Conservation (phyloP, 106 monocot species). For the Allium cepa region DNA sequence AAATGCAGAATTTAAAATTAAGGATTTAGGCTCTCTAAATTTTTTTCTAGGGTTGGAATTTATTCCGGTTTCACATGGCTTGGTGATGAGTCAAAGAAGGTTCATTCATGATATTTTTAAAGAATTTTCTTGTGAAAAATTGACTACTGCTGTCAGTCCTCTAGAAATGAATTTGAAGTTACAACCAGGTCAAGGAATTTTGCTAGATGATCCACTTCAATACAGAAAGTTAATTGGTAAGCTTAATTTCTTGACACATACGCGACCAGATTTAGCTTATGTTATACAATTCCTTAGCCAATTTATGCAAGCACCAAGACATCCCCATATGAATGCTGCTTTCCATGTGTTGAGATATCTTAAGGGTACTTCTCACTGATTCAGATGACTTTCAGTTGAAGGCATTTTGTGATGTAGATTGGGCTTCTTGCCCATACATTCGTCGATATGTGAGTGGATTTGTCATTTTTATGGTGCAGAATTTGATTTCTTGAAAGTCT, state of each 20-base stretch:
- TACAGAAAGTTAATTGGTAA: conserved; percentile 3
- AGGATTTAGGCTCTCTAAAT: not conserved
- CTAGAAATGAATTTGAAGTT: not conserved
- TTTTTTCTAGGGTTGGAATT: conserved; percentile 12
- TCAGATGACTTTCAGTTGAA: not conserved
- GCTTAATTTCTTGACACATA: conserved; percentile 3
- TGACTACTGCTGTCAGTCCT: not conserved
- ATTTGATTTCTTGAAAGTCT: conserved; percentile 6
- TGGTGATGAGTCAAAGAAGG: not conserved
- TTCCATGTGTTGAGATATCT: not conserved
- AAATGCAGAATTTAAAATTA: not conserved
- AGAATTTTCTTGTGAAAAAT: not conserved
- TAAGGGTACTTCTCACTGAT: not conserved
- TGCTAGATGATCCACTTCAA: not conserved
- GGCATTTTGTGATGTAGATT: conserved; percentile 11
- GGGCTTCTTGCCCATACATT: not conserved
- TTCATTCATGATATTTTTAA: not conserved
- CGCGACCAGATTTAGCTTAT: conserved; percentile 2
- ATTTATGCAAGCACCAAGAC: conserved; percentile 6
- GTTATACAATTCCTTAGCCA: conserved; percentile 8
- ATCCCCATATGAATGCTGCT: not conserved
- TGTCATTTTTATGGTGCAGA: not conserved
- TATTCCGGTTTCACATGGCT: not conserved
- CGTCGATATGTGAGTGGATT: not conserved
- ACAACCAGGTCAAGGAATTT: not conserved